Conservation (phyloP, 2,329 filamentous ascomycete genomes). For the Paecilomyces formosus region DNA sequence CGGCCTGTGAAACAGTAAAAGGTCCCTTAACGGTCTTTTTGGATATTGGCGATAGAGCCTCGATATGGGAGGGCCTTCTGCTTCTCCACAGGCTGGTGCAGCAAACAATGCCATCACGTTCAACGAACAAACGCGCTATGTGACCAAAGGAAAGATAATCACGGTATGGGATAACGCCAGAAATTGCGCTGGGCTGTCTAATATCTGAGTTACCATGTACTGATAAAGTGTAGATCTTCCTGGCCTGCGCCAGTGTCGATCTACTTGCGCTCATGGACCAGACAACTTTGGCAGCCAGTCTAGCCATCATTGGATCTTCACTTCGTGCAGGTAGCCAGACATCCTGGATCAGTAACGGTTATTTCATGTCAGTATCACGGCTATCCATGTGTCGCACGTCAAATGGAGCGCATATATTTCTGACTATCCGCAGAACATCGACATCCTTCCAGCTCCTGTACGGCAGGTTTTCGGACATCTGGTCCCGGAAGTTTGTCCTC, state of each 20-base stretch:
- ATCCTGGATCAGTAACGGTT: slow-evolving; percentile 50
- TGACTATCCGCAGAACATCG: slow-evolving; percentile 61
- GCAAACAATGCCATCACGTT: slow-evolving; percentile 25
- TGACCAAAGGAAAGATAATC: slow-evolving; percentile 44
- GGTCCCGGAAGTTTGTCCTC: slow-evolving; percentile 52
- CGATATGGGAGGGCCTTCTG: not conserved
- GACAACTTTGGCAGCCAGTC: slow-evolving; percentile 48
- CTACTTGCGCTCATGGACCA: slow-evolving; percentile 52
- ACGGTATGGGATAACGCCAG: slow-evolving; percentile 29
- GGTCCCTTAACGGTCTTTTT: not conserved
- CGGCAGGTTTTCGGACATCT: slow-evolving; percentile 54
- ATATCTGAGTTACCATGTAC: not conserved
- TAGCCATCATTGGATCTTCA: slow-evolving; percentile 48
- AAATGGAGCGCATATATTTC: slow-evolving; percentile 45
- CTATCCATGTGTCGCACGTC: slow-evolving; percentile 61
- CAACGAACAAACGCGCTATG: slow-evolving; percentile 52
- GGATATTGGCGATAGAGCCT: not conserved
- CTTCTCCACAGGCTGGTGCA: not conserved
- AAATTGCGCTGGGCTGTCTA: not conserved
- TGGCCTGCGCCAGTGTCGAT: slow-evolving; percentile 50
- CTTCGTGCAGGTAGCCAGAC: slow-evolving; percentile 44
- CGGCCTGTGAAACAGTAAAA: not conserved
- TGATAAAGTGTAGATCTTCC: slow-evolving; percentile 43
- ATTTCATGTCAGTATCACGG: slow-evolving; percentile 57
- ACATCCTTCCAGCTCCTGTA: slow-evolving; percentile 60